Percentiles rank a stretch among this genome's conserved stretches.
Conservation (phyloP, 2,329 filamentous ascomycete species). For the Nannizzia gypsea region DNA sequence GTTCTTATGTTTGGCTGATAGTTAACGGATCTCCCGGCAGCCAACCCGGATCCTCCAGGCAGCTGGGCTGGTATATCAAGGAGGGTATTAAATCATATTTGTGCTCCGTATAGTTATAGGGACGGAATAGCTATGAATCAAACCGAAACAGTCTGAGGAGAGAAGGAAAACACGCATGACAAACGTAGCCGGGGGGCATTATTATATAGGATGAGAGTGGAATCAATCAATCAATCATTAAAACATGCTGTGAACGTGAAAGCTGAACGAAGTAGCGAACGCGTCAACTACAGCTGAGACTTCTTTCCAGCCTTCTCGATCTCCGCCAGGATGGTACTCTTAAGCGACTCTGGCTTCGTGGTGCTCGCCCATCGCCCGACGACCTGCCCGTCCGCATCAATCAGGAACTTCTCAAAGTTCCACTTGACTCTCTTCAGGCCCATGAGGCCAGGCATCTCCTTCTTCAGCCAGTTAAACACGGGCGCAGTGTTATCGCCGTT, state of each 20-base stretch:
- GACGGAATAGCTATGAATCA: not conserved
- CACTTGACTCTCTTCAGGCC: slow-evolving; percentile 91
- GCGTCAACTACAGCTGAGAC: not conserved
- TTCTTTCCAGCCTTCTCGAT: slow-evolving; percentile 45
- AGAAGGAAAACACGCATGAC: too few species aligned
- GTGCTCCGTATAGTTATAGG: not conserved
- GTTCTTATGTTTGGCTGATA: not conserved
- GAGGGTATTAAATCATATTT: not conserved
- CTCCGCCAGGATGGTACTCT: slow-evolving; percentile 63
- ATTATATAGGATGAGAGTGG: not conserved
- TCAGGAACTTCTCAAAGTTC: slow-evolving; percentile 99
- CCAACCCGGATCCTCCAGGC: too few species aligned
- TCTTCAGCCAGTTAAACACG: slow-evolving; percentile 64
- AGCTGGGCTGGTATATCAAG: not conserved
- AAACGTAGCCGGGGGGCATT: too few species aligned
- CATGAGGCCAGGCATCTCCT: slow-evolving; percentile 64
- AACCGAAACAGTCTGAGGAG: not conserved
- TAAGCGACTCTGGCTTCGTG: slow-evolving; percentile 71
- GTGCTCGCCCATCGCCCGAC: slow-evolving; percentile 77
- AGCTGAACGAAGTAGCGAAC: too few species aligned
- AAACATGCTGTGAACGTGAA: not conserved
- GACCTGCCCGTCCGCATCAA: slow-evolving; percentile 75
- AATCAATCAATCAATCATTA: too few species aligned
- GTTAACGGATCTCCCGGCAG: too few species aligned
- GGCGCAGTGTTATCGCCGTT: slow-evolving; percentile 76